Conservation (phyloP, 305 asterid genomes). For the Solanum hybrid region DNA sequence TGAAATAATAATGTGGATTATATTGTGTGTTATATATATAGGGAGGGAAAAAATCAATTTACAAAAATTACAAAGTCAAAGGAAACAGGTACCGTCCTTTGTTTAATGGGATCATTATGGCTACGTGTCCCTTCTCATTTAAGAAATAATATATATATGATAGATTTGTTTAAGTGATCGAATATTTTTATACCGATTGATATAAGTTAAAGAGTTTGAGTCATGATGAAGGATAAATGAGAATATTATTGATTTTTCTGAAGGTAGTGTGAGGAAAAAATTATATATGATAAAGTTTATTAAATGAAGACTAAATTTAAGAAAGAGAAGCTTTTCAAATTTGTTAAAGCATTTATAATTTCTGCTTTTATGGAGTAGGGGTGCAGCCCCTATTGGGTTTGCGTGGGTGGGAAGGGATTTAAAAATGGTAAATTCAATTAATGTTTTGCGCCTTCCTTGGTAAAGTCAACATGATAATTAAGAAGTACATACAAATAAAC, state of each 20-base stretch:
- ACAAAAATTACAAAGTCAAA: slow-evolving; percentile 35
- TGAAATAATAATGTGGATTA: background rate
- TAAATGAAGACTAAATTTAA: background rate
- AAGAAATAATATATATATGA: background rate
- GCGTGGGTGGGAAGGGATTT: background rate
- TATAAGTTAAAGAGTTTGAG: background rate
- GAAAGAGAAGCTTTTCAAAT: background rate
- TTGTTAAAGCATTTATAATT: background rate
- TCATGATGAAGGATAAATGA: background rate
- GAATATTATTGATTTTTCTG: background rate
- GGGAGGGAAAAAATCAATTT: background rate
- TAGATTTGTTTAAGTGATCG: background rate
- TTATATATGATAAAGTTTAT: no score
- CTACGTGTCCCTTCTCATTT: slow-evolving; percentile 57
- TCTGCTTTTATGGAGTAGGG: background rate
- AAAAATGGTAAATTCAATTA: background rate
- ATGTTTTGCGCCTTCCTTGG: background rate
- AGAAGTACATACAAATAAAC: background rate
- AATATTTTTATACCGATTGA: background rate
- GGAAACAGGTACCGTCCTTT: slow-evolving; percentile 65
- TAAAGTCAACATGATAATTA: background rate
- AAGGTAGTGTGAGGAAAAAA: background rate
- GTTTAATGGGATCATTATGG: slow-evolving; percentile 24
- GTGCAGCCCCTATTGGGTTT: background rate
- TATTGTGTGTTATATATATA: background rate